Base-by-base conservation (phyloP, 108 stramenopile species). In the Stephanodiscus triporus region DNA sequence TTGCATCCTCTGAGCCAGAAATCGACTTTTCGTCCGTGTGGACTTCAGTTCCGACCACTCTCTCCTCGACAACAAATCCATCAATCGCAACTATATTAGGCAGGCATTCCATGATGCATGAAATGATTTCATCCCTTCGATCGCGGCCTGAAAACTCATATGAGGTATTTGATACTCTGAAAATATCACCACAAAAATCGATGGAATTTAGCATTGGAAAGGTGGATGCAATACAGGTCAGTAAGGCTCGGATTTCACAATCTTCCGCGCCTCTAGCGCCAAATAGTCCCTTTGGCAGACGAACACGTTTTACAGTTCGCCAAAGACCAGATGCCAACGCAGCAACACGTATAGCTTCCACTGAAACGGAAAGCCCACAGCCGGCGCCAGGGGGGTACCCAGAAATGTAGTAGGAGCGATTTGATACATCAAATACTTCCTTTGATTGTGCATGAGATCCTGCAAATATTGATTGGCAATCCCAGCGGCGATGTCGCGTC, bases 401-500 rank as follows among this genome's bases (percentile, higher is more conserved):
- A 56, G 47, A 68, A 10, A 73, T 47, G 40, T 63, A 65, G 22
- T 70, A 62, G 43, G 49, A 67, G 40, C 73, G 73, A 20, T 66
- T 54, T 0, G 80, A 74, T 26, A 81, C 14, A 60, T 81, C 73
- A 34, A 81, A 55, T n/a, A 81, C 30, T 22, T 81, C 73, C 19
- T 70, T 51, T 13, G 80, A 81, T 66, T 81, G 80, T 9, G 80
- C 80, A 60, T 81, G 80, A 10, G 80, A 51, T 4, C 80, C 73
- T 26, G 73, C 73, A 36, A 63, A 22, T 4, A 71, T 40, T 8
- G 73, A 74, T 66, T 81, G 80, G 40, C 73, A 74, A 57, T 67
- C 66, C 80, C 80, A 81, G 3, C 80, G 73, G 2, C 80, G 80
- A 70, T 81, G 80, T 17, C 73, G 61, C 59, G 80, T 81, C 53